Percentiles rank a stretch among this genome's conserved stretches.
Evolutionary conservation across 768 basidiomycete species (phyloP).

Genomic region (Suillus lakei): DNA sequence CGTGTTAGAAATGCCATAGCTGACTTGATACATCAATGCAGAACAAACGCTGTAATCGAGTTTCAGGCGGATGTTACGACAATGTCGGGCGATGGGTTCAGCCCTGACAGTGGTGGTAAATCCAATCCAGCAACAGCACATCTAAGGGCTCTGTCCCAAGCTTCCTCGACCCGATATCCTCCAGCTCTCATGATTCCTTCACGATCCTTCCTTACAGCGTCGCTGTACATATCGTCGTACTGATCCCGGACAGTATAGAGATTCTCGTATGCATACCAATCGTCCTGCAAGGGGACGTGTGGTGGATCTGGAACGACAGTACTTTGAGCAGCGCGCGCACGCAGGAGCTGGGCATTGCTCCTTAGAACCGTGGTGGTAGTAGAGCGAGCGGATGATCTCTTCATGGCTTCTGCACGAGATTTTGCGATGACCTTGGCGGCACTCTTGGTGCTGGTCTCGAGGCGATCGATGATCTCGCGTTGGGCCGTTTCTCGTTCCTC

Average conservation of each 20-base stretch:
- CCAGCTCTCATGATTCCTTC: conserved; percentile 84
- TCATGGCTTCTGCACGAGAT: conserved; percentile 65
- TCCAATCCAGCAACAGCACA: conserved; percentile 77
- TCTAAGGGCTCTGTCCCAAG: conserved; percentile 83
- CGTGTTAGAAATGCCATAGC: neutral
- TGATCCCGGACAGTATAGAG: conserved; percentile 56
- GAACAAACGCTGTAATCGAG: neutral
- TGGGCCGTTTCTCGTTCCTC: conserved; percentile 74
- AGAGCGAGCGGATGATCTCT: conserved; percentile 62
- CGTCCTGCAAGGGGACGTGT: conserved; percentile 77
- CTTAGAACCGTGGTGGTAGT: conserved; percentile 45
- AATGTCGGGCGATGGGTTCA: conserved; percentile 39
- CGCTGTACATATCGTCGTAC: conserved; percentile 78
- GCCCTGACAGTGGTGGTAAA: conserved; percentile 51
- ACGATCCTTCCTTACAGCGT: conserved; percentile 74
- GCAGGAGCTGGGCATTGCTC: conserved; percentile 54
- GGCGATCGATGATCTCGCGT: conserved; percentile 77
- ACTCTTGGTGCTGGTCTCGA: conserved; percentile 77
- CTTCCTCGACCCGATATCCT: conserved; percentile 81
- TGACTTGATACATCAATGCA: neutral
- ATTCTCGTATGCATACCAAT: conserved; percentile 78
- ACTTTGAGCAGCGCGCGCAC: conserved; percentile 68
- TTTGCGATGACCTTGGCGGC: conserved; percentile 73
- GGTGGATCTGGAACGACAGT: conserved; percentile 77
- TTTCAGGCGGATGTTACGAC: conserved; percentile 47